These are phyloP conservation scores for Corinectria fuckeliana DNA, from an alignment of 2,329 filamentous ascomycete species.

Conservation along the genomic window DNA sequence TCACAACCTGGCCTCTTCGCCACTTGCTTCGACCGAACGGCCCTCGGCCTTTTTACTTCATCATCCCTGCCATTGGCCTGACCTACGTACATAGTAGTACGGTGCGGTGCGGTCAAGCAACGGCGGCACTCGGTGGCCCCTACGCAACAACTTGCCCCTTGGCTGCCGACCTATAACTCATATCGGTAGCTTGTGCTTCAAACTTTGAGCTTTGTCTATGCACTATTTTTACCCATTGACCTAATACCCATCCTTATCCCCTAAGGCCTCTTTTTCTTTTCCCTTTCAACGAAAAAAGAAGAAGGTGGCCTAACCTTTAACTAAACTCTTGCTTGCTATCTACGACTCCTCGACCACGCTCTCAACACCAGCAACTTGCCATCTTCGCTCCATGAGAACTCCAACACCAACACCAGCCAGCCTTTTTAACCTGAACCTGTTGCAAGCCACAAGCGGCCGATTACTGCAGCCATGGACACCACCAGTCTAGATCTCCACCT, in stretches of 20 bases:
- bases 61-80: slow-evolving; percentile 1
- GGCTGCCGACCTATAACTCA: background rate
- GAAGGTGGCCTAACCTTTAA: background rate
- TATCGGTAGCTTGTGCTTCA: background rate
- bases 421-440: too few relatives aligned
- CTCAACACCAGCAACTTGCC: background rate
- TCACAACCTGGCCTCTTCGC: too few relatives aligned
- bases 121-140: slow-evolving; percentile 8
- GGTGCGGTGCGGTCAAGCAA: background rate
- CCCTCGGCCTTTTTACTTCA: background rate
- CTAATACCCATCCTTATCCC: background rate
- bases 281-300: too few relatives aligned
- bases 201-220: background rate
- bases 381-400: background rate
- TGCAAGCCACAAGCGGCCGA: background rate
- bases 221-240: background rate
- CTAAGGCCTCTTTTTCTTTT: background rate
- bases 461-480: background rate
- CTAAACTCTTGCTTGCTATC: background rate
- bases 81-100: too few relatives aligned
- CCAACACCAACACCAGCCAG: background rate
- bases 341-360: background rate
- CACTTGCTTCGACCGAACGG: too few relatives aligned
- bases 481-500: background rate
- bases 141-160: background rate